These are phyloP conservation scores for Colletotrichum phormii DNA, from an alignment of 2,329 filamentous ascomycete species.

Conservation along the genomic window DNA sequence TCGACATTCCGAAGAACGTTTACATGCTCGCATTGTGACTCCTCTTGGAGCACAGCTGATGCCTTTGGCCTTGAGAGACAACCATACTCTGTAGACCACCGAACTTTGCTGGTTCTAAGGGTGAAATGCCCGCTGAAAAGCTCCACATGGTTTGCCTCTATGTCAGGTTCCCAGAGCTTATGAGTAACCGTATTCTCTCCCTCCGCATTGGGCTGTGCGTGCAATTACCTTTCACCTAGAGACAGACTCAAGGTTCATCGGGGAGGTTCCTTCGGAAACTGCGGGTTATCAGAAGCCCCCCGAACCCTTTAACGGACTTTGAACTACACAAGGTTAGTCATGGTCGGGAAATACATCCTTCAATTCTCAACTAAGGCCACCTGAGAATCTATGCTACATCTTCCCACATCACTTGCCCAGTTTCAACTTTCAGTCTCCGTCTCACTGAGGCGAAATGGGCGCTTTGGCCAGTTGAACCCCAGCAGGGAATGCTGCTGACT, in stretches of 20 bases:
- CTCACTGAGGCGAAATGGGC: background rate
- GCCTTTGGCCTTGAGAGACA: background rate
- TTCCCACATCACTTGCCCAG: no score
- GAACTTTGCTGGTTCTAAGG: no score
- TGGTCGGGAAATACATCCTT: background rate
- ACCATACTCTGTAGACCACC: no score
- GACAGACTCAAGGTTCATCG: background rate
- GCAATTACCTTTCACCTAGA: background rate
- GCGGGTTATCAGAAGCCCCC: background rate
- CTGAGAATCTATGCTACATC: background rate
- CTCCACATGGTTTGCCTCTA: background rate
- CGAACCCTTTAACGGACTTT: no score
- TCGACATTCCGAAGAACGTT: background rate
- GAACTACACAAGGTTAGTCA: background rate
- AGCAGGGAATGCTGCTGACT: conserved; percentile 15
- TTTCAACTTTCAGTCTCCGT: background rate
- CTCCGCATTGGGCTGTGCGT: no score
- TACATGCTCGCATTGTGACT: background rate
- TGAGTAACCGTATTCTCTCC: no score
- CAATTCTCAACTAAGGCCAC: background rate
- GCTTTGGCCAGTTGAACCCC: conserved; percentile 13
- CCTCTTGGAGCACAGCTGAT: background rate
- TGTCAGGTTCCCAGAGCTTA: background rate
- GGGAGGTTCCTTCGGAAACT: background rate
- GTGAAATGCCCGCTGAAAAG: background rate